Percentiles rank a stretch among this genome's conserved stretches.
Conservation (phyloP, 2,329 filamentous ascomycete species). For the Trematosphaeria pertusa region DNA sequence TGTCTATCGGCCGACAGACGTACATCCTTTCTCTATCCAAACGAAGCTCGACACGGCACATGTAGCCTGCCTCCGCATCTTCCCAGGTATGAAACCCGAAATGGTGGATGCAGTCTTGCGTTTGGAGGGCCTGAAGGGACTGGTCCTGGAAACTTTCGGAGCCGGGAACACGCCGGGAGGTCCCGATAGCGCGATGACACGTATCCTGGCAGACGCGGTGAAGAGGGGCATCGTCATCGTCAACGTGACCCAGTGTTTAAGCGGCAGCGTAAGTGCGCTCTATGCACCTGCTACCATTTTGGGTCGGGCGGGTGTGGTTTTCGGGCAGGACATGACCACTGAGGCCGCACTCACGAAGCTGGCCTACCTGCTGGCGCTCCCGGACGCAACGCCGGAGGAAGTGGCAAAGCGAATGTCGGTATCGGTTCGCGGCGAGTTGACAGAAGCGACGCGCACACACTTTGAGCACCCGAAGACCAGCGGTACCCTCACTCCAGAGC, state of each 20-base stretch:
- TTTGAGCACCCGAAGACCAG: constrained; percentile 76
- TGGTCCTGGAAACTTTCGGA: constrained; percentile 91
- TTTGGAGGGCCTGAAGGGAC: constrained; percentile 76
- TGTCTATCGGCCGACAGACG: constrained; percentile 74
- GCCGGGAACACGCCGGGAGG: constrained; percentile 90
- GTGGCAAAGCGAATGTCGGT: constrained; percentile 75
- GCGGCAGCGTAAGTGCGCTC: constrained; percentile 49
- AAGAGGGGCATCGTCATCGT: constrained; percentile 83
- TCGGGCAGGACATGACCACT: constrained; percentile 86
- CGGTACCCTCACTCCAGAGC: constrained; percentile 59
- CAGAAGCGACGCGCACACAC: constrained; percentile 73
- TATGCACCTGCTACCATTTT: constrained; percentile 66
- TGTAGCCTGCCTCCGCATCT: constrained; percentile 87
- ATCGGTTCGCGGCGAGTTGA: constrained; percentile 85
- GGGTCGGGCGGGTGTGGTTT: constrained; percentile 83
- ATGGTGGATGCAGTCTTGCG: constrained; percentile 87
- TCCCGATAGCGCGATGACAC: constrained; percentile 77
- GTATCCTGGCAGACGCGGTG: constrained; percentile 78
- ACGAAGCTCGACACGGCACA: constrained; percentile 83
- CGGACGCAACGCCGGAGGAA: constrained; percentile 68
- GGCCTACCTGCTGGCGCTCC: constrained; percentile 79
- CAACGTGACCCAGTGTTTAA: constrained; percentile 87
- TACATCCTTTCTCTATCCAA: constrained; percentile 77
- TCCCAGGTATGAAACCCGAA: constrained; percentile 90
- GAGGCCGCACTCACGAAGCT: constrained; percentile 92